Evolutionary conservation across 179 eudicot genomes (phyloP).

Genomic region (Pouteria campechiana): DNA sequence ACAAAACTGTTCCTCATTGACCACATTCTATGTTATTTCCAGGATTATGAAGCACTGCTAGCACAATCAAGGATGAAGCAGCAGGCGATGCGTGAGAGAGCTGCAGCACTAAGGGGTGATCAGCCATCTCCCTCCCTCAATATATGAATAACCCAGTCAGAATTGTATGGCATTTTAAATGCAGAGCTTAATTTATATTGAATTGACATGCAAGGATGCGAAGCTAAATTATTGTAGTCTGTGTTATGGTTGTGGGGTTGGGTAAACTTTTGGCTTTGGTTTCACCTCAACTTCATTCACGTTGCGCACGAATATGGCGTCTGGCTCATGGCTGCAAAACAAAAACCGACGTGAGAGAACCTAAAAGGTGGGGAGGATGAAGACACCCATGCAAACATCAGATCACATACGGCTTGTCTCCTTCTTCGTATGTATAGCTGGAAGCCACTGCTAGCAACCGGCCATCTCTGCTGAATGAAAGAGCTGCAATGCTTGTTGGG

Average conservation of each 20-base stretch:
- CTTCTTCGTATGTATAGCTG: constrained; percentile 87
- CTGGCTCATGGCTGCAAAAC: constrained; percentile 79
- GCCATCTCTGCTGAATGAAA: constrained; percentile 89
- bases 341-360: neutral
- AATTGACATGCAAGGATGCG: no score
- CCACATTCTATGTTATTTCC: constrained; percentile 8
- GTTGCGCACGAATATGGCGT: constrained; percentile 63
- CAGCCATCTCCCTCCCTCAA: no score
- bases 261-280: constrained; percentile 78
- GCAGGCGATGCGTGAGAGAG: no score
- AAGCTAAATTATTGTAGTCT: no score
- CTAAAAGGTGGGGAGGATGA: no score
- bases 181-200: no score
- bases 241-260: no score
- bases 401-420: constrained; percentile 59
- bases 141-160: no score
- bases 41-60: constrained; percentile 65
- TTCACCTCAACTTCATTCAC: constrained; percentile 93
- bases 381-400: neutral
- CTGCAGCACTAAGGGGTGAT: no score
- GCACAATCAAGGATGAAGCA: no score
- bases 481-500: constrained; percentile 87
- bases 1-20: neutral
- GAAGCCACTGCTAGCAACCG: constrained; percentile 81
- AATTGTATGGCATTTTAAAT: no score